Conservation (phyloP, 345 rosid species). For the Aethionema arabicum region DNA sequence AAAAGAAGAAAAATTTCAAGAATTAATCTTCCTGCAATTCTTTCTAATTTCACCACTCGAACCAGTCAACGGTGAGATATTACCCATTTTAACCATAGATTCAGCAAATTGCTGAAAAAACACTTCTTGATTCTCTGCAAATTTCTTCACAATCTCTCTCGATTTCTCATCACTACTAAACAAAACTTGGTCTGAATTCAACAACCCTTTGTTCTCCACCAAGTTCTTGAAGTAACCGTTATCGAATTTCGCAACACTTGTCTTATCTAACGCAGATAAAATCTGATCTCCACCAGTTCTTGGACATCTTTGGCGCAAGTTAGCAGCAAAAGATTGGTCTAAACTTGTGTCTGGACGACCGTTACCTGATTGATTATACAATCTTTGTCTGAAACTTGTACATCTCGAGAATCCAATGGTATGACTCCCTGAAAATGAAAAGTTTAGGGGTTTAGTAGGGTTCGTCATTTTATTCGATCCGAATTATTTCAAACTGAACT, state of each 20-base stretch:
- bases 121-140: constrained; percentile 56
- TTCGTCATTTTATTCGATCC: too few relatives aligned
- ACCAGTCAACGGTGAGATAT: constrained; percentile 80
- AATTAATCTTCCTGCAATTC: constrained; percentile 71
- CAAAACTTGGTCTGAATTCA: constrained; percentile 79
- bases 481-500: too few relatives aligned
- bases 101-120: constrained; percentile 76
- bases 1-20: constrained; percentile 21
- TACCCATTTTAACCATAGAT: constrained; percentile 93
- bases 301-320: constrained; percentile 53
- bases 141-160: constrained; percentile 66
- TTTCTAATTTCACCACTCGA: constrained; percentile 77
- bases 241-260: constrained; percentile 61
- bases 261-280: constrained; percentile 61
- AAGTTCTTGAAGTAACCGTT: constrained; percentile 83
- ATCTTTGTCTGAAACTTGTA: constrained; percentile 88
- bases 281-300: constrained; percentile 64
- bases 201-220: constrained; percentile 64
- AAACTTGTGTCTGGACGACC: constrained; percentile 75
- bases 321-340: constrained; percentile 57
- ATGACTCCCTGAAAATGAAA: constrained; percentile 71
- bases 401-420: constrained; percentile 85
- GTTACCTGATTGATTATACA: constrained; percentile 79
- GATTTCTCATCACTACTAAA: constrained; percentile 56
- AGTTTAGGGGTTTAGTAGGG: too few relatives aligned